Percentiles rank a stretch among this genome's conserved stretches.
phyloP scores from a whole-genome alignment of 768 basidiomycete genomes.

The Mycena amicta region DNA sequence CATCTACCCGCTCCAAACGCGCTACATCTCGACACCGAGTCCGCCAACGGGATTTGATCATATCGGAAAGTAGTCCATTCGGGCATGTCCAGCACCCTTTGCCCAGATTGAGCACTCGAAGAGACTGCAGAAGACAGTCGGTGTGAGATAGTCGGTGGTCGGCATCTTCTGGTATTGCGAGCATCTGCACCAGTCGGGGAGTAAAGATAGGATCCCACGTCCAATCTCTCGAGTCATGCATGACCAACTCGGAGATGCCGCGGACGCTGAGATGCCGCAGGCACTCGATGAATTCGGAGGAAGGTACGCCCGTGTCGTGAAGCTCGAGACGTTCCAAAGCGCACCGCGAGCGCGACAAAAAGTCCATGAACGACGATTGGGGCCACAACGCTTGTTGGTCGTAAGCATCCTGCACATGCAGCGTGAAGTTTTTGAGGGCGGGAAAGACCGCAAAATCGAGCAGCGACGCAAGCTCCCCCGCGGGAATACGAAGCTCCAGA shows the following conservation, averaged over 20 bases:
- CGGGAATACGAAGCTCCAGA: conserved; percentile 33
- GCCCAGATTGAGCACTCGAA: conserved; percentile 32
- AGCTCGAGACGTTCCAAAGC: conserved; percentile 32
- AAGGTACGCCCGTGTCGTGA: conserved; percentile 35
- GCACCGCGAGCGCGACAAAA: conserved; percentile 35
- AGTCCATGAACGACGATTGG: conserved; percentile 31
- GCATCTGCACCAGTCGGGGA: conserved; percentile 29
- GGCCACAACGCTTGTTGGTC: conserved; percentile 35
- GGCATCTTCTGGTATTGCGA: conserved; percentile 20
- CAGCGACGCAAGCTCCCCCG: conserved; percentile 32
- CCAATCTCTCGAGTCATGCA: conserved; percentile 38
- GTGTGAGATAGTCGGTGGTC: no score
- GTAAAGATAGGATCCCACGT: conserved; percentile 37
- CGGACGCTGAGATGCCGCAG: conserved; percentile 30
- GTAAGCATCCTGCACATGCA: conserved; percentile 32
- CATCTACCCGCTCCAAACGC: conserved; percentile 31
- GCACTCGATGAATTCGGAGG: conserved; percentile 32
- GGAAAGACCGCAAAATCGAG: conserved; percentile 33
- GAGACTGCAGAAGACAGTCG: conserved; percentile 28
- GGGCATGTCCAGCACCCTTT: conserved; percentile 32
- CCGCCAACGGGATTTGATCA: conserved; percentile 41
- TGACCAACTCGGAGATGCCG: conserved; percentile 34
- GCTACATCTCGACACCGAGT: conserved; percentile 21
- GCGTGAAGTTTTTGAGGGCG: conserved; percentile 26
- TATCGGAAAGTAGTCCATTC: conserved; percentile 35